These are phyloP conservation scores for Curvularia lunata DNA, from an alignment of 2,329 filamentous ascomycete genomes.

Conservation along the genomic window DNA sequence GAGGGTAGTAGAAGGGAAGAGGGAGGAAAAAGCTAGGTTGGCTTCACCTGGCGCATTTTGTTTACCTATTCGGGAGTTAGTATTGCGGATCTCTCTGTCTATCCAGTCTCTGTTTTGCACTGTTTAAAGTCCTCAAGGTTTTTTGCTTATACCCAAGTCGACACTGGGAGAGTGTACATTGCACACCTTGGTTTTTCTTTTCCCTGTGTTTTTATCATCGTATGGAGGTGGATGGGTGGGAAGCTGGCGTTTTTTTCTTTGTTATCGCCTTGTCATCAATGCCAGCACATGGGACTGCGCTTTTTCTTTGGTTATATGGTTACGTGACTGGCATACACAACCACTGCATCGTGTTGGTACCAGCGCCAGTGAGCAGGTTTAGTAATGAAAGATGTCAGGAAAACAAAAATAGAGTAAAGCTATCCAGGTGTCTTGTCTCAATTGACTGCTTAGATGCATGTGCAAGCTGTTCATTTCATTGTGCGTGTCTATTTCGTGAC, in stretches of 20 bases:
- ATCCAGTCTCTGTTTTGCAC: slow-evolving; percentile 1
- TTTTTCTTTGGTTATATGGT: slow-evolving; percentile 2
- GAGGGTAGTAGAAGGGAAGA: neutral
- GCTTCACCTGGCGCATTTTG: neutral
- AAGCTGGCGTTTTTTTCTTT: slow-evolving; percentile 8
- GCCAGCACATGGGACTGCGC: slow-evolving; percentile 1
- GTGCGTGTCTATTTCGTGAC: slow-evolving; percentile 16
- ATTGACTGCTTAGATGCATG: neutral
- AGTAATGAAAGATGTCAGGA: slow-evolving; percentile 10
- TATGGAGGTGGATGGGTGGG: neutral
- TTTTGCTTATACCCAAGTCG: slow-evolving; percentile 34
- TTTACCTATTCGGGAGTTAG: neutral
- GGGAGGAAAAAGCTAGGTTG: neutral
- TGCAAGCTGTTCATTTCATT: slow-evolving; percentile 17
- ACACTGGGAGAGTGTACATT: slow-evolving; percentile 35
- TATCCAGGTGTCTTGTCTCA: neutral
- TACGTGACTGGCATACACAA: neutral
- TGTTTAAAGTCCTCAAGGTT: neutral
- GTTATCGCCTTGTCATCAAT: neutral
- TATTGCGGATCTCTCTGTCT: neutral
- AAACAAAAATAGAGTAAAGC: neutral
- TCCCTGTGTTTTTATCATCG: neutral
- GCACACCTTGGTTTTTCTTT: slow-evolving; percentile 16
- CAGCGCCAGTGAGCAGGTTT: neutral
- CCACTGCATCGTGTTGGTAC: neutral